These are phyloP conservation scores for Melaleuca alternifolia DNA, from an alignment of 345 rosid species.

Conservation along the genomic window DNA sequence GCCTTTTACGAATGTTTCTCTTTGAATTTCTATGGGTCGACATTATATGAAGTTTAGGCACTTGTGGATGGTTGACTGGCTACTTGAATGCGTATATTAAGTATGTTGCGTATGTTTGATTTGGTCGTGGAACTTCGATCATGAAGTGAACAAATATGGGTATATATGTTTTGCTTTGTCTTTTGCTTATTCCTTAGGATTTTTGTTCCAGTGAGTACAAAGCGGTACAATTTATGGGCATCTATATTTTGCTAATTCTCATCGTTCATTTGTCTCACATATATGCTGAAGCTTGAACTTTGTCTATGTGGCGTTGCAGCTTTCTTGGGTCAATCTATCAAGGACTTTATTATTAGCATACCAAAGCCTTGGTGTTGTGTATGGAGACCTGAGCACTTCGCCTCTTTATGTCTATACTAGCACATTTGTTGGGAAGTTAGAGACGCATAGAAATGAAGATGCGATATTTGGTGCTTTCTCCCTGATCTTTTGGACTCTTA, in stretches of 20 bases:
- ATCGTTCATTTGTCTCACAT: neutral
- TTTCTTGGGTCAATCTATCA: conserved; percentile 53
- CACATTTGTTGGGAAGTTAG: conserved; percentile 51
- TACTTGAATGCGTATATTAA: neutral
- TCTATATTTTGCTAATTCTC: neutral
- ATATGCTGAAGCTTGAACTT: neutral
- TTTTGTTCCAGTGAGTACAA: neutral
- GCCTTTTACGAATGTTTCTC: neutral
- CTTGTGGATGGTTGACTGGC: neutral
- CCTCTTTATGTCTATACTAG: conserved; percentile 74
- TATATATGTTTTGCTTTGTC: neutral
- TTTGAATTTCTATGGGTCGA: neutral
- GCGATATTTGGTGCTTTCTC: conserved; percentile 77
- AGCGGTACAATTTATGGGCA: neutral
- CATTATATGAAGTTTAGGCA: neutral
- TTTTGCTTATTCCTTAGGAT: neutral
- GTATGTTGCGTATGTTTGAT: neutral
- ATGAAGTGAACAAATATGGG: neutral
- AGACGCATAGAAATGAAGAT: conserved; percentile 40
- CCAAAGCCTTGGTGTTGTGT: conserved; percentile 89
- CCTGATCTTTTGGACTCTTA: conserved; percentile 85
- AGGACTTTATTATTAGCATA: conserved; percentile 68
- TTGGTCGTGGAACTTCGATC: neutral
- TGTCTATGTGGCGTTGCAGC: conserved; percentile 26
- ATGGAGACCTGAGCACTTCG: conserved; percentile 78